Conservation (phyloP, 768 basidiomycete genomes). For the Phallus indusiatus region DNA sequence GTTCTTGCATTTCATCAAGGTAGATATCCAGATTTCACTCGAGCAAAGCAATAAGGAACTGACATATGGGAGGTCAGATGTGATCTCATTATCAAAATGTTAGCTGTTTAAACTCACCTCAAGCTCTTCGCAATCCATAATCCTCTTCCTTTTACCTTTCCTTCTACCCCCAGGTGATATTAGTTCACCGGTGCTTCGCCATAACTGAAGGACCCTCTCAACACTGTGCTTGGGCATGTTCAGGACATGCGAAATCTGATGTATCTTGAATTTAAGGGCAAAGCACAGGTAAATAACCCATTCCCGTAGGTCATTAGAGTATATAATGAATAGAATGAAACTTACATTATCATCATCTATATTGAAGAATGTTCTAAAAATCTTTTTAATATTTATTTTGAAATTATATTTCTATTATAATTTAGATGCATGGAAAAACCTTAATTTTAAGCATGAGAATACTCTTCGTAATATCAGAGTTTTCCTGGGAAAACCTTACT, state of each 20-base stretch:
- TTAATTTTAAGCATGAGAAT: too few species aligned
- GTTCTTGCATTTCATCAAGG: conserved; percentile 15
- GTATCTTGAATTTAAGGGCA: background rate
- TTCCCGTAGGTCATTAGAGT: background rate
- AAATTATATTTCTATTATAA: too few species aligned
- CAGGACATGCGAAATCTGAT: background rate
- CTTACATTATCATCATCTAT: too few species aligned
- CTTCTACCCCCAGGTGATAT: background rate
- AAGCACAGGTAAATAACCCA: background rate
- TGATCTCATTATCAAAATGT: background rate
- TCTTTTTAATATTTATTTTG: too few species aligned
- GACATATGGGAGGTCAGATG: background rate
- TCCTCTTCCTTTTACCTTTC: background rate
- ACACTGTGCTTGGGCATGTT: background rate
- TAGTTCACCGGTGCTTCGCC: background rate
- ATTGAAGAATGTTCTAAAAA: too few species aligned
- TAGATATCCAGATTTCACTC: conserved; percentile 17
- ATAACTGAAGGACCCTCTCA: background rate
- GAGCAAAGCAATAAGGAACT: conserved; percentile 15
- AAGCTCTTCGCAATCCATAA: background rate
- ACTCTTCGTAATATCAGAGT: too few species aligned
- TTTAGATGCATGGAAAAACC: too few species aligned
- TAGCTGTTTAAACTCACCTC: background rate
- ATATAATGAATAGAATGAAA: too few species aligned
- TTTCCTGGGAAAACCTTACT: too few species aligned